These are phyloP conservation scores for Lachancea dasiensis DNA, from an alignment of 805 yeast genomes.

Conservation along the genomic window DNA sequence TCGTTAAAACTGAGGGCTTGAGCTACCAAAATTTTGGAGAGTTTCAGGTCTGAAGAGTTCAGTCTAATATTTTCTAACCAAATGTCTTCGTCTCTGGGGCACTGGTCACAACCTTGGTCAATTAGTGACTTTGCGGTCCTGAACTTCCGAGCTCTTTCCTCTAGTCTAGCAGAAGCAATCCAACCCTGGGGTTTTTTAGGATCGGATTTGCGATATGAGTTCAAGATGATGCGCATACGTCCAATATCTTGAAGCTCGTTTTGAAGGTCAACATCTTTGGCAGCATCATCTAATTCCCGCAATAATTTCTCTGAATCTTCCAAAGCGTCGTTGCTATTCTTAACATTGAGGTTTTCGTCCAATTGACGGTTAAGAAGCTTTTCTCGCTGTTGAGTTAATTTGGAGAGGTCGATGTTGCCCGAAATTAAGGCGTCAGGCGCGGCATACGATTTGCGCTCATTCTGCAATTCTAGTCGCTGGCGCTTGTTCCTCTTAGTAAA, in stretches of 20 bases:
- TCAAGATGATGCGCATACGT: slow-evolving; percentile 53
- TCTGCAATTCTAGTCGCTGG: slow-evolving; percentile 52
- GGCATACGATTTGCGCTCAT: slow-evolving; percentile 67
- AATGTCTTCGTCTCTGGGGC: slow-evolving; percentile 61
- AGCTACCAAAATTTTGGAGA: slow-evolving; percentile 54
- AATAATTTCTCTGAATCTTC: slow-evolving; percentile 39
- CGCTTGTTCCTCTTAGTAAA: slow-evolving; percentile 76
- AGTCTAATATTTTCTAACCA: slow-evolving; percentile 80
- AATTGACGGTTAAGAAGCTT: slow-evolving; percentile 50
- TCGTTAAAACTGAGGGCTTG: slow-evolving; percentile 58
- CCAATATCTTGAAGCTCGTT: slow-evolving; percentile 48
- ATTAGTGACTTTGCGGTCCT: slow-evolving; percentile 55
- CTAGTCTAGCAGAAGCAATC: slow-evolving; percentile 82
- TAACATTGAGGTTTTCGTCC: slow-evolving; percentile 33
- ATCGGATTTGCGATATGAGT: slow-evolving; percentile 63
- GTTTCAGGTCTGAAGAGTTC: slow-evolving; percentile 38
- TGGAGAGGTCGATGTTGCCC: slow-evolving; percentile 38
- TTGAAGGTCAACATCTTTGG: slow-evolving; percentile 1
- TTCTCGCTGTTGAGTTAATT: slow-evolving; percentile 60
- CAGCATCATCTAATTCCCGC: slow-evolving; percentile 32
- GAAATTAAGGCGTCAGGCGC: slow-evolving; percentile 68
- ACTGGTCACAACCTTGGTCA: slow-evolving; percentile 64
- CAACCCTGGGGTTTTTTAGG: slow-evolving; percentile 73
- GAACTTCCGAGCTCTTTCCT: slow-evolving; percentile 54
- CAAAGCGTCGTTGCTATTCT: slow-evolving; percentile 12